A percentile compares a stretch with the other conserved stretches of the same genome.
These are phyloP conservation scores for Kluyveromyces dobzhanskii DNA, from an alignment of 805 yeast genomes.

Conservation along the genomic window DNA sequence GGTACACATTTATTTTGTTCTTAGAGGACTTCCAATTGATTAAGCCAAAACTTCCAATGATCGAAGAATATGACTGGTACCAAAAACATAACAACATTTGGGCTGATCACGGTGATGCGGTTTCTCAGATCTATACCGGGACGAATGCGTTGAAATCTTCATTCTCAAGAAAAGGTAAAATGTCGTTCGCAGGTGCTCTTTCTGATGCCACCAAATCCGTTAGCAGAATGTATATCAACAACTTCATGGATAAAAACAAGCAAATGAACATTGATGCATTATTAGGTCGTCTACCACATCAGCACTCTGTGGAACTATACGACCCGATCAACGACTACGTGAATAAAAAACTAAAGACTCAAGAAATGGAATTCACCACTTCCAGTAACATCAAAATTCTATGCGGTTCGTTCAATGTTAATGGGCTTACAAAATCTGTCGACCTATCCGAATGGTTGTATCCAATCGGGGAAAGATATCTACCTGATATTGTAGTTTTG, in stretches of 20 bases:
- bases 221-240: constrained; percentile 89
- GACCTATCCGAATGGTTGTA: constrained; percentile 74
- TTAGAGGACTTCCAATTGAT: constrained; percentile 34
- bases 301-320: constrained; percentile 60
- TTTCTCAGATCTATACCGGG: constrained; percentile 93
- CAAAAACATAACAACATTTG: constrained; percentile 78
- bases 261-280: constrained; percentile 85
- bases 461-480: constrained; percentile 50
- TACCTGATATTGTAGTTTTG: constrained; percentile 77
- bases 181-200: constrained; percentile 95
- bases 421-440: constrained; percentile 52
- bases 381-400: constrained; percentile 53
- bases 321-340: constrained; percentile 89
- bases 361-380: constrained; percentile 47
- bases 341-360: constrained; percentile 42
- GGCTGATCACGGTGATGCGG: constrained; percentile 98
- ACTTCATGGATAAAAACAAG: constrained; percentile 84
- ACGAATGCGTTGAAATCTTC: constrained; percentile 95
- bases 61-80: constrained; percentile 46
- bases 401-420: constrained; percentile 82
- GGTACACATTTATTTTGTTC: constrained; percentile 55
- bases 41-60: constrained; percentile 10
- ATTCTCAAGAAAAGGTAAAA: constrained; percentile 88
- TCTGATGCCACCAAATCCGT: constrained; percentile 96
- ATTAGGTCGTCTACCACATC: constrained; percentile 72